Evolutionary conservation across 2,329 filamentous ascomycete genomes (phyloP), one percentile per base, ranked within the genome.

Genomic region (Beauveria medogensis): DNA sequence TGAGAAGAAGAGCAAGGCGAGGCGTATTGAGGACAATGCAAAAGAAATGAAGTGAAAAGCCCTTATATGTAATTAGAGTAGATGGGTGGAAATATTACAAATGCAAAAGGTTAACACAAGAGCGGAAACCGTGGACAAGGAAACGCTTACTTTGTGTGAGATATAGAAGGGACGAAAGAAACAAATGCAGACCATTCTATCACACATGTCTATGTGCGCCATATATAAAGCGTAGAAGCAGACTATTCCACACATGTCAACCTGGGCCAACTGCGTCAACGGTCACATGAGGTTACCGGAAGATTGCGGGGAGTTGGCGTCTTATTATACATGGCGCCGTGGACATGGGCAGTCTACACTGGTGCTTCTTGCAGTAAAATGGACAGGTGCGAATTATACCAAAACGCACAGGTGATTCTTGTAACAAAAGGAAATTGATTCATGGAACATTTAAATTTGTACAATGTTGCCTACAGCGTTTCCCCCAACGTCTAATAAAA

Each of bases 1-100:
- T 94, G 4, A 34, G 30, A 12, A 83, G 71, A 72, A 65, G 28
- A 9, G 24, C 34, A 20, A 64, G 28, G 50, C 24, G 55, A 67
- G 69, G 70, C 67, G 65, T 48, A 43, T 40, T 30, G 53, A 37
- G 59, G 47, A 54, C 51, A 24, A 44, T 30, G 28, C 59, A 63
- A 61, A 61, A 63, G 61, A 64, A 65, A 44, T 37, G 63, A 64
- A 65, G 62, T 60, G 3, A 8, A 55, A 48, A 48, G 41, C 18
- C 26, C n/a, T 20, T 41, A 9, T 59, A 59, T 53, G 59, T 56
- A 55, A 61, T 56, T 55, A 61, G 43, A 60, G 41, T 47, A 50
- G 59, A 44, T n/a, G 37, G 37, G 30, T 30, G 50, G 58, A 37
- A 26, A 44, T 18, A 61, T 59, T 26, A 59, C 47, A 53, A 47